These are phyloP conservation scores for Coriolopsis trogii DNA, from an alignment of 1,284 basidiomycete species.

Conservation along the genomic window DNA sequence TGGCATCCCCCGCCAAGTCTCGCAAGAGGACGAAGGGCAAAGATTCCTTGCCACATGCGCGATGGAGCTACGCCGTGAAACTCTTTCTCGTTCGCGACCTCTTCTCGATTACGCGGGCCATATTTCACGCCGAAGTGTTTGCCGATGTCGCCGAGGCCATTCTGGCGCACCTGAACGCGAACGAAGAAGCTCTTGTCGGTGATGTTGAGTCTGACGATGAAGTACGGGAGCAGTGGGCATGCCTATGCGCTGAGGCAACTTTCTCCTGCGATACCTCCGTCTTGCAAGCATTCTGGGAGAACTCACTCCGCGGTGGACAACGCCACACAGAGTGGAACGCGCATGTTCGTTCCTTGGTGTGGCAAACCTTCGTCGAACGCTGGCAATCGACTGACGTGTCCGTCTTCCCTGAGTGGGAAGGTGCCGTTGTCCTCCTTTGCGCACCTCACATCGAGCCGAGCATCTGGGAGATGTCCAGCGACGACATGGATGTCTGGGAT, in stretches of 20 bases:
- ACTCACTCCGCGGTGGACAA: conserved; percentile 24
- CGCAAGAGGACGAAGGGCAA: conserved; percentile 1
- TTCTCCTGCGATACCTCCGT: conserved; percentile 47
- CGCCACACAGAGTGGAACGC: conserved; percentile 38
- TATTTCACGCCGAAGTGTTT: conserved; percentile 47
- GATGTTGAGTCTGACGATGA: conserved; percentile 43
- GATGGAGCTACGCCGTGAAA: conserved; percentile 48
- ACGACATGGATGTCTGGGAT: conserved; percentile 63
- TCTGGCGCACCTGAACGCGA: conserved; percentile 49
- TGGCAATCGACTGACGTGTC: conserved; percentile 46
- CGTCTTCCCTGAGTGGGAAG: conserved; percentile 48
- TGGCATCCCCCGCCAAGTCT: conserved; percentile 23
- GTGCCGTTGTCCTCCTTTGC: conserved; percentile 54
- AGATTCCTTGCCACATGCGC: conserved; percentile 22
- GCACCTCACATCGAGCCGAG: conserved; percentile 60
- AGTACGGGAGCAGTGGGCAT: conserved; percentile 56
- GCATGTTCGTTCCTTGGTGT: conserved; percentile 48
- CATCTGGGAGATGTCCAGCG: conserved; percentile 55
- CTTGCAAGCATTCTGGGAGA: conserved; percentile 56
- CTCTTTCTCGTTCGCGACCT: conserved; percentile 55
- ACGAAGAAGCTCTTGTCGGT: conserved; percentile 49
- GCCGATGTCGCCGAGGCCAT: conserved; percentile 46
- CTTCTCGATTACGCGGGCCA: conserved; percentile 49
- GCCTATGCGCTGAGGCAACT: conserved; percentile 54
- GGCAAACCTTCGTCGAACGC: conserved; percentile 54